These are phyloP conservation scores for Porphyrellus cyaneotinctus DNA, from an alignment of 768 basidiomycete genomes.

Conservation along the genomic window DNA sequence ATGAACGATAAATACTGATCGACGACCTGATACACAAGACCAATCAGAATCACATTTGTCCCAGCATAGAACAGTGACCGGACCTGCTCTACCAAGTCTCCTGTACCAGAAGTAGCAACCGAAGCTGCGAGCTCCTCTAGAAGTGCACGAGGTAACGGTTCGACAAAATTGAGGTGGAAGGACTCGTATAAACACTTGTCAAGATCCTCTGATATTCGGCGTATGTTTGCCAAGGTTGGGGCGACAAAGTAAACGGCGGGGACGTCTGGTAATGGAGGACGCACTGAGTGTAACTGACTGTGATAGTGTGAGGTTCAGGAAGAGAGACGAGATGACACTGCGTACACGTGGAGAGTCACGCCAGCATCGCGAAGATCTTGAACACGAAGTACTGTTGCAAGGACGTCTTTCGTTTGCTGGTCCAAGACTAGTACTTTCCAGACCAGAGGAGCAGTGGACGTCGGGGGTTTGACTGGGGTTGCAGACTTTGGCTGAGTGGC, in stretches of 20 bases:
- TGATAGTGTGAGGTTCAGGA: constrained; percentile 1
- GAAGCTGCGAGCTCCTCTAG: constrained; percentile 91
- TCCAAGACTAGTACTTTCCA: constrained; percentile 98
- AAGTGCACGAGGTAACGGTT: constrained; percentile 80
- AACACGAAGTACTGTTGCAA: constrained; percentile 92
- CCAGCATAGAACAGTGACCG: background rate
- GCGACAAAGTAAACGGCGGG: constrained; percentile 97
- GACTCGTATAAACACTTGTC: constrained; percentile 87
- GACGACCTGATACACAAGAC: constrained; percentile 54
- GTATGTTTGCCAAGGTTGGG: constrained; percentile 81
- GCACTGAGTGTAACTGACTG: constrained; percentile 86
- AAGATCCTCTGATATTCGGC: constrained; percentile 90
- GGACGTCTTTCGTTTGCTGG: constrained; percentile 91
- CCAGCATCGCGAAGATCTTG: constrained; percentile 96
- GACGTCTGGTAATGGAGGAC: constrained; percentile 90
- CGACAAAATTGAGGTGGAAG: constrained; percentile 93
- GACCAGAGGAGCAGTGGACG: constrained; percentile 66
- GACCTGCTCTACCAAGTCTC: constrained; percentile 75
- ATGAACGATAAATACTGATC: constrained; percentile 98
- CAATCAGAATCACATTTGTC: background rate
- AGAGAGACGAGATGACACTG: constrained; percentile 11
- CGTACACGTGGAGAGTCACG: constrained; percentile 96
- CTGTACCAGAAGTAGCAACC: constrained; percentile 80
- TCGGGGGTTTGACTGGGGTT: constrained; percentile 45
- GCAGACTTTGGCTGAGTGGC: constrained; percentile 27